phyloP scores from a whole-genome alignment of 176 grass and related monocot species.

The Elymus sibiricus region DNA sequence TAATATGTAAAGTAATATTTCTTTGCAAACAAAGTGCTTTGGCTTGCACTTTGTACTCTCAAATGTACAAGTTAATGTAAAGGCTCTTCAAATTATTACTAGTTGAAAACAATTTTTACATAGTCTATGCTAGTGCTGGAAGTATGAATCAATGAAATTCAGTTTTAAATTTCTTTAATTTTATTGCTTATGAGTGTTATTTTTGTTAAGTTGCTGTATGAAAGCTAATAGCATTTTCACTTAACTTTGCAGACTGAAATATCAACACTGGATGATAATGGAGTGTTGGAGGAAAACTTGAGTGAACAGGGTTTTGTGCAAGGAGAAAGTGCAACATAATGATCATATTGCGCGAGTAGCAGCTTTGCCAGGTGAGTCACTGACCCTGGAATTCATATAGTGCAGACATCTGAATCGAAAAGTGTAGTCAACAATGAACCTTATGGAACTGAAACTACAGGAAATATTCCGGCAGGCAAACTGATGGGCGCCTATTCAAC shows the following conservation, averaged over 20 bases:
- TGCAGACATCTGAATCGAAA: background rate
- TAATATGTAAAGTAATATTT: constrained; percentile 3
- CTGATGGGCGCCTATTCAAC: background rate
- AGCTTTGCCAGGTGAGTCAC: background rate
- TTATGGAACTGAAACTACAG: constrained; percentile 4
- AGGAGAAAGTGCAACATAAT: constrained; percentile 30
- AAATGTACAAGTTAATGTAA: background rate
- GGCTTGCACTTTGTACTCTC: background rate
- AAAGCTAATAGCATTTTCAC: background rate
- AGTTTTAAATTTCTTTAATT: background rate
- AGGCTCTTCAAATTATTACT: background rate
- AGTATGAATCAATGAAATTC: background rate
- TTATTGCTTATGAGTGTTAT: background rate
- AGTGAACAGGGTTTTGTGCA: constrained; percentile 36
- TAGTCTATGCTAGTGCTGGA: background rate
- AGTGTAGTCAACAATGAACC: background rate
- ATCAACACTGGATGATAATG: constrained; percentile 6
- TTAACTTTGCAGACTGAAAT: constrained; percentile 29
- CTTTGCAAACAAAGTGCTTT: background rate
- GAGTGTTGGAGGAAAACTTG: constrained; percentile 13
- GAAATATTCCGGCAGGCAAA: background rate
- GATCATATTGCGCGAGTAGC: background rate
- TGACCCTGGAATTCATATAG: background rate
- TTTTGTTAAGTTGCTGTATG: background rate
- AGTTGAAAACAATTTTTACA: background rate